Conservation (phyloP, 495 filamentous ascomycete genomes). For the Staphylotrichum tortipilum region DNA sequence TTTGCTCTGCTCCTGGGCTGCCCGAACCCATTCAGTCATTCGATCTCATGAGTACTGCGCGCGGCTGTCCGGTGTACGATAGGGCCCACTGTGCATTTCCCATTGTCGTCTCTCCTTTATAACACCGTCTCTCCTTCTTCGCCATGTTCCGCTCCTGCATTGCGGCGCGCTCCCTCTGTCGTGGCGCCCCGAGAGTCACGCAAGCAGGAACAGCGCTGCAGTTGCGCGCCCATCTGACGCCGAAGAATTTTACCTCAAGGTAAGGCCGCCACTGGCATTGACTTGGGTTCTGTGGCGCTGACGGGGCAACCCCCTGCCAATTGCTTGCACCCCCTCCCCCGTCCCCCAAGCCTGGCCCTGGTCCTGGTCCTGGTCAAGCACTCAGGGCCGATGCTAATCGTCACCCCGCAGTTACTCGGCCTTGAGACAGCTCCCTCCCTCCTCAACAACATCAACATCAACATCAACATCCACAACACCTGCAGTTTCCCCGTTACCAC, state of each 20-base stretch:
- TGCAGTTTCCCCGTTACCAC: constrained; percentile 1
- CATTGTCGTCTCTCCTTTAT: constrained; percentile 2
- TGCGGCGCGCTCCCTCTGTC: constrained; percentile 15
- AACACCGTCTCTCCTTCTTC: constrained; percentile 2
- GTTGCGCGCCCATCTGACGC: constrained; percentile 4
- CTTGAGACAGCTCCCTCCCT: constrained; percentile 14
- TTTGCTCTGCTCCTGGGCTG: no score
- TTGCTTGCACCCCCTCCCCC: no score
- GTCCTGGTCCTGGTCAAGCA: no score
- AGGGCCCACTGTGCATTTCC: constrained; percentile 18
- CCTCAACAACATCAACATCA: constrained; percentile 9
- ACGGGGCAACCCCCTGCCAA: no score
- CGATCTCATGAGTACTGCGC: constrained; percentile 4
- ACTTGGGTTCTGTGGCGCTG: no score
- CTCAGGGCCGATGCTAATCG: constrained; percentile 5
- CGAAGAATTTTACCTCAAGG: constrained; percentile 20
- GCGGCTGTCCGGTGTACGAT: constrained; percentile 13
- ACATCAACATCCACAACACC: no score
- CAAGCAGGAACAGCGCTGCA: neutral
- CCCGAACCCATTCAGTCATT: constrained; percentile 1
- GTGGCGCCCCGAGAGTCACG: constrained; percentile 17
- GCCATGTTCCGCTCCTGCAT: constrained; percentile 23
- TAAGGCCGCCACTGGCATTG: no score
- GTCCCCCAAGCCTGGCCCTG: no score
- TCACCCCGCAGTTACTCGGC: constrained; percentile 20